Evolutionary conservation across 2,329 filamentous ascomycete genomes (phyloP).

Genomic region (Alternaria arbusti): DNA sequence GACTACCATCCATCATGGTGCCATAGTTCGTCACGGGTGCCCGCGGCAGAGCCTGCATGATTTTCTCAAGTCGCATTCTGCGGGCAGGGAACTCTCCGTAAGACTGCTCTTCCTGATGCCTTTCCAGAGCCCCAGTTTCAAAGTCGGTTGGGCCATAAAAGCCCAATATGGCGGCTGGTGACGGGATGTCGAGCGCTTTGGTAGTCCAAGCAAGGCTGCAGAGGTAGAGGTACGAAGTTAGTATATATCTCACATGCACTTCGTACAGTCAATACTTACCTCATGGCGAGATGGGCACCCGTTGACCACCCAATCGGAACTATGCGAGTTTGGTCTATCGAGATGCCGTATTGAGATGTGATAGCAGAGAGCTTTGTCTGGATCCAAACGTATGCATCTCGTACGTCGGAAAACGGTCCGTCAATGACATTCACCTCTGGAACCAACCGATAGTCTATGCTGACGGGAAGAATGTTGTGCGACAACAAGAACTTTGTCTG

Average conservation of each 20-base stretch:
- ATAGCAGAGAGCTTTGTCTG: not conserved
- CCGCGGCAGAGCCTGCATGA: slow-evolving; percentile 4
- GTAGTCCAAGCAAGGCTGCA: slow-evolving; percentile 8
- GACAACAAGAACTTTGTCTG: slow-evolving; percentile 51
- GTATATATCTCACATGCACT: no score
- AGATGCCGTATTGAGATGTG: not conserved
- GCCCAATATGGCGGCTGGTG: slow-evolving; percentile 3
- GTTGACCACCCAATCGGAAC: slow-evolving; percentile 4
- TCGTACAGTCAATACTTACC: no score
- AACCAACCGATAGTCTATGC: slow-evolving; percentile 59
- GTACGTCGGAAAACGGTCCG: slow-evolving; percentile 56
- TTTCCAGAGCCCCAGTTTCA: slow-evolving; percentile 3
- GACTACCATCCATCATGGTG: slow-evolving; percentile 7
- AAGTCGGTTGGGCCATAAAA: slow-evolving; percentile 7
- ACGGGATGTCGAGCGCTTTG: not conserved
- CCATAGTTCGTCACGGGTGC: slow-evolving; percentile 3
- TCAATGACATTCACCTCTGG: slow-evolving; percentile 56
- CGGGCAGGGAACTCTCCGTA: not conserved
- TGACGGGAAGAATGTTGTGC: slow-evolving; percentile 55
- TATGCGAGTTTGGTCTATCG: slow-evolving; percentile 1
- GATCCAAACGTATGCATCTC: slow-evolving; percentile 36
- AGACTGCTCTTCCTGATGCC: not conserved
- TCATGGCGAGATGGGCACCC: slow-evolving; percentile 7
- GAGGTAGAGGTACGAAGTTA: no score
- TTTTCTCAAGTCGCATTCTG: slow-evolving; percentile 6